Evolutionary conservation across 208 protist genomes (phyloP), one percentile per base, ranked within the genome.

Genomic region (Trypanosomatidae sp.): DNA sequence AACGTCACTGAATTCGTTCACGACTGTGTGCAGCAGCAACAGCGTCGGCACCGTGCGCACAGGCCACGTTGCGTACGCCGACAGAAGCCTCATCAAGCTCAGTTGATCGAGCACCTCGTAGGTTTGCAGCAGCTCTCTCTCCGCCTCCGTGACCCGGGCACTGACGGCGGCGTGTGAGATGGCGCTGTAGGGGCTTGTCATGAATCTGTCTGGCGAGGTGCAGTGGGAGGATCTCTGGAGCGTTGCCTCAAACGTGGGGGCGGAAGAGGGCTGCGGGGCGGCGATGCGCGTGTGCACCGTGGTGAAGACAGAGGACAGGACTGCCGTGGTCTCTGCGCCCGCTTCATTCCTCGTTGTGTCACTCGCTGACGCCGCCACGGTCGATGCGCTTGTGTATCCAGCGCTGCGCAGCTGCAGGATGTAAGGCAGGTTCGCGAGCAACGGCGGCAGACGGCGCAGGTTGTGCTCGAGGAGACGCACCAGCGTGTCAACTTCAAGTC

Each of bases 1-100:
- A 15, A 93, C 84, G 67, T 96, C 91, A 36, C 82, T 83, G 71
- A 96, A 94, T 70, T 91, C 85, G 76, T 96, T 96, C 49, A 94
- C 85, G 13, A 93, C 86, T 6, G 87, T 70, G 74, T 96, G 91
- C 33, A 96, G 73, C 69, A 96, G 83, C 41, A 94, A 70, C 30
- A 78, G 76, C 25, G 91, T 95, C 25, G 88, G 85, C 28, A 92
- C 81, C 13, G 77, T 65, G 15, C 82, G 80, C 73, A 96, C 80
- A 17, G 75, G 69, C 56, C 78, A 80, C 36, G 85, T 82, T 41
- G 80, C 82, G 69, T 90, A 88, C 43, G 81, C n/a, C 46, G n/a
- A 33, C 62, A 95, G 76, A 12, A 68, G 25, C 12, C 75, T 73
- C 55, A 95, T 68, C 25, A 93, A 68, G 22, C 80, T 76, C 33